Evolutionary conservation across 2,329 filamentous ascomycete genomes (phyloP).

Genomic region (Penicillium vulpinum): DNA sequence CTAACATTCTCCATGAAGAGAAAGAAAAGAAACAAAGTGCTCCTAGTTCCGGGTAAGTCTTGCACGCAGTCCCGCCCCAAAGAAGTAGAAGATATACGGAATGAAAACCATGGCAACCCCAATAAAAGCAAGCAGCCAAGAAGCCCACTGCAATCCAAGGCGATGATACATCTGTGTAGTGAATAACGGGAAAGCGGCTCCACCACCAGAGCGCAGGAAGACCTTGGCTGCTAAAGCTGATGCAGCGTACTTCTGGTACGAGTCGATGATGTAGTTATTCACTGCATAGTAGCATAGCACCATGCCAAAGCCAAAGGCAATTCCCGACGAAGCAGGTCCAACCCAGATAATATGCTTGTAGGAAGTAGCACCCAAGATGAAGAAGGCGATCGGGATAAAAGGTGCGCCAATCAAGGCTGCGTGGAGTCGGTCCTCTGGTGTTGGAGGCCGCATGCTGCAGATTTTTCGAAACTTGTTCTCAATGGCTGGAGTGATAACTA

Average conservation of each 20-base stretch:
- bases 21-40: neutral
- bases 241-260: conserved; percentile 45
- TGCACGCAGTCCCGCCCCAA: conserved; percentile 17
- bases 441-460: conserved; percentile 62
- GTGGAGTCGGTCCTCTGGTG: conserved; percentile 71
- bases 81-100: conserved; percentile 23
- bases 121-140: conserved; percentile 63
- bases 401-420: conserved; percentile 72
- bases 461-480: conserved; percentile 73
- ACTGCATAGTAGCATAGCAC: conserved; percentile 75
- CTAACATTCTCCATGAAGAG: neutral
- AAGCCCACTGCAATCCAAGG: conserved; percentile 72
- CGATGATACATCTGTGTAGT: conserved; percentile 73
- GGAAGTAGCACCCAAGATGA: conserved; percentile 64
- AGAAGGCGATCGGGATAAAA: conserved; percentile 64
- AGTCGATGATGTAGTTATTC: conserved; percentile 73
- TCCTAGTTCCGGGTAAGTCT: conserved; percentile 5
- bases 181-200: conserved; percentile 71
- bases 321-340: conserved; percentile 58
- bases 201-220: conserved; percentile 60
- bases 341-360: conserved; percentile 59
- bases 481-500: conserved; percentile 47
- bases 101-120: conserved; percentile 25
- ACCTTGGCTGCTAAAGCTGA: conserved; percentile 49
- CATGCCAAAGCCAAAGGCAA: conserved; percentile 73